Evolutionary conservation across 306 rosid genomes (phyloP), one percentile per base, ranked within the genome.

Genomic region (Rubus idaeus): DNA sequence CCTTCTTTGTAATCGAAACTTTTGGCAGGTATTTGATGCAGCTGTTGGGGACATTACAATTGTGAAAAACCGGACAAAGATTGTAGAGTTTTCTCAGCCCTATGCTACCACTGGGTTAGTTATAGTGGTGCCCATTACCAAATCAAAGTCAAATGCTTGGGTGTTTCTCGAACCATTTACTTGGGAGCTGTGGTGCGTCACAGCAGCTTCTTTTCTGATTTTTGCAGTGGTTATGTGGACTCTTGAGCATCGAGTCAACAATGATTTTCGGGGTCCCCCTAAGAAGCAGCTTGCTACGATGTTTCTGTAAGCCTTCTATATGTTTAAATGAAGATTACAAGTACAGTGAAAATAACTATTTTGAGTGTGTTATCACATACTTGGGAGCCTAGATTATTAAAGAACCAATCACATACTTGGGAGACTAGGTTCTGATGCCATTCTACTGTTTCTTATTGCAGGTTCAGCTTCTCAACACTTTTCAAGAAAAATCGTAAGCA

Each of bases 391-490:
- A 3, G 80, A n/a, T n/a, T n/a, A n/a, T 66, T 64, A 57, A 42
- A 53, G 26, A 46, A 10, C 66, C 64, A 52, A 67, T 40, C 42
- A 11, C 42, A 70, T 77, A 42, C 63, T 50, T 26, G 65, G 68
- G 70, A 64, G 78, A 18, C 62, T 6, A 3, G 80, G 68, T 70
- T 75, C 82, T 87, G 80, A 88, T 80, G 71, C 73, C 70, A 52
- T 57, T 79, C 57, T 81, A 75, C 41, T 70, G 73, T 83, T 85
- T 70, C 77, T 75, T 78, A 70, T 90, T 84, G 81, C 96, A 95
- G 98, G 96, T 95, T 95, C 93, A 95, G 93, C 84, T 89, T 95
- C 92, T 95, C 98, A 68, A 95, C 98, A 18, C 82, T 92, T 79
- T 95, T 95, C 23, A 92, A 90, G 89, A 88, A 86, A 81, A 95